A percentile compares a stretch with the other conserved stretches of the same genome.
Evolutionary conservation across 345 rosid species (phyloP).

Genomic region (Streptanthus diversifolius): DNA sequence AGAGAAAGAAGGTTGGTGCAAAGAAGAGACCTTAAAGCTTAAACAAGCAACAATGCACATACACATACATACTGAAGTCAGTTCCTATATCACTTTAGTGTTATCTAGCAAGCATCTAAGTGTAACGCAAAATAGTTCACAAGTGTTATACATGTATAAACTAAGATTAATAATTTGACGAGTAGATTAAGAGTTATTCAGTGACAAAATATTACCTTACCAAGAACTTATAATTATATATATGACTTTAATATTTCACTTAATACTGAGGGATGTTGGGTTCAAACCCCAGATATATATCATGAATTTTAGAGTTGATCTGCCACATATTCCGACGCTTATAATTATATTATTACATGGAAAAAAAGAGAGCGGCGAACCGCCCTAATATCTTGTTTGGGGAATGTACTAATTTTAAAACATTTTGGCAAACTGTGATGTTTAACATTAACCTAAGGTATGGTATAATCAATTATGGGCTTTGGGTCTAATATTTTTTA

Average conservation of each 20-base stretch:
- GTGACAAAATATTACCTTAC: background rate
- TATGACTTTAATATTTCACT: too few species aligned
- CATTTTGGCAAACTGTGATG: too few species aligned
- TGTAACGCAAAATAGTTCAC: background rate
- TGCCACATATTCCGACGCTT: too few species aligned
- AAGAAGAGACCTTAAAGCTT: constrained; percentile 2
- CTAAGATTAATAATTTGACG: too few species aligned
- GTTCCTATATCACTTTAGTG: background rate
- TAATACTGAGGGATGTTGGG: too few species aligned
- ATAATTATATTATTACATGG: too few species aligned
- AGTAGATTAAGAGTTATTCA: background rate
- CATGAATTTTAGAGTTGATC: too few species aligned
- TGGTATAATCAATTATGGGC: background rate
- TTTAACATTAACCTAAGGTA: background rate
- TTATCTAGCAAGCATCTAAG: background rate
- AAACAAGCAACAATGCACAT: background rate
- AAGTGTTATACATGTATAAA: background rate
- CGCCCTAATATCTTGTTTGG: background rate
- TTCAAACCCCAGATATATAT: too few species aligned
- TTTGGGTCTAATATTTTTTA: background rate
- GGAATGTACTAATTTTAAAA: background rate
- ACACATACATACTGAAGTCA: background rate
- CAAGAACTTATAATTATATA: background rate
- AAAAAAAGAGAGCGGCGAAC: too few species aligned
- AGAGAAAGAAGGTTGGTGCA: background rate